These are phyloP conservation scores for Neonectria punicea DNA, from an alignment of 2,329 filamentous ascomycete genomes.

Conservation along the genomic window DNA sequence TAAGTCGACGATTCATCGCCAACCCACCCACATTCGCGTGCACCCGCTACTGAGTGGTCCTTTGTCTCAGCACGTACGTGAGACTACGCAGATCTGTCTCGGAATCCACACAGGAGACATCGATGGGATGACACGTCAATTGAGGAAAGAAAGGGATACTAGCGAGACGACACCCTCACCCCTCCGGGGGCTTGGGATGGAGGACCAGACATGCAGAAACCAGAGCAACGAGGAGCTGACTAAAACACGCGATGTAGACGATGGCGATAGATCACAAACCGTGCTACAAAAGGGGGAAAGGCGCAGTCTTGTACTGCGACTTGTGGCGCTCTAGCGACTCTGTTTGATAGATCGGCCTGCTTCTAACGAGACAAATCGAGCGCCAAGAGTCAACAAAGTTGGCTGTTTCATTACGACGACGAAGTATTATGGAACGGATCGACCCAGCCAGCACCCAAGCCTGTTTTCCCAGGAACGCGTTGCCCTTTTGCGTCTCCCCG, in stretches of 20 bases:
- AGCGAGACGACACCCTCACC: constrained; percentile 13
- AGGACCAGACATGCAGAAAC: constrained; percentile 29
- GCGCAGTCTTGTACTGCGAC: neutral
- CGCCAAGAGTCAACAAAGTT: neutral
- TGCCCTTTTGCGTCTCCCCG: constrained; percentile 28
- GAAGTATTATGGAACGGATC: neutral
- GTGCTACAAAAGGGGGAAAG: neutral
- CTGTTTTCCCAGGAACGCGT: neutral
- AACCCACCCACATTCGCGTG: neutral
- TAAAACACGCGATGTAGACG: neutral
- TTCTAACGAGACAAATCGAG: neutral
- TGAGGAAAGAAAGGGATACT: constrained; percentile 24
- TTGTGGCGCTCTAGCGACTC: neutral
- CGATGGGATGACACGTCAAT: constrained; percentile 28
- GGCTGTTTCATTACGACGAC: neutral
- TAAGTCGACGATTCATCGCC: neutral
- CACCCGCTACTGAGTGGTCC: neutral
- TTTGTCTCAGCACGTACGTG: neutral
- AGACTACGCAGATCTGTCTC: constrained; percentile 24
- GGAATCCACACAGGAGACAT: constrained; percentile 22
- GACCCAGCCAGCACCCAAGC: neutral
- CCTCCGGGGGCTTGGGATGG: constrained; percentile 9
- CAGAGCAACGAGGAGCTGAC: constrained; percentile 14
- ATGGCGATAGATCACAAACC: neutral
- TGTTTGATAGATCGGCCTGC: neutral